Conservation (phyloP, 441 rosid genomes). For the Dalechampia spathulata region DNA sequence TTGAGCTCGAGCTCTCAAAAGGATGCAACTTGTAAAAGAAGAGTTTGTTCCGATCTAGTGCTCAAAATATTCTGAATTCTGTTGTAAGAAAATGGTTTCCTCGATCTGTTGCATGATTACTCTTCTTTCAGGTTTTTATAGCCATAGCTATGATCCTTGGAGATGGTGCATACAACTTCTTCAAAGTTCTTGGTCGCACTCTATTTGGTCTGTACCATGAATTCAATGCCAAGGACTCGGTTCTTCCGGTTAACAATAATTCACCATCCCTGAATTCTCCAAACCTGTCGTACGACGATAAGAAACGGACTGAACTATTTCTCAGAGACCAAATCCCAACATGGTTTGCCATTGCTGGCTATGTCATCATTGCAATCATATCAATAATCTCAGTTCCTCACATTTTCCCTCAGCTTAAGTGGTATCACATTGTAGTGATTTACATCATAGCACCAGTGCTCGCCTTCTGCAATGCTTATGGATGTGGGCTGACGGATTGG, state of each 20-base stretch:
- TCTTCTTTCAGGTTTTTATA: constrained; percentile 55
- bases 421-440: constrained; percentile 29
- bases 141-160: constrained; percentile 89
- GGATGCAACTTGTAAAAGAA: not conserved
- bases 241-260: constrained; percentile 33
- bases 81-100: not conserved
- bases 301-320: constrained; percentile 52
- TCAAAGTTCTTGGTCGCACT: constrained; percentile 62
- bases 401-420: constrained; percentile 30
- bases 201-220: constrained; percentile 46
- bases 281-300: constrained; percentile 50
- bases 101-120: not conserved
- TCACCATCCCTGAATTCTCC: constrained; percentile 23
- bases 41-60: too few species aligned
- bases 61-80: too few species aligned
- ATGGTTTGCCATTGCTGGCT: constrained; percentile 67
- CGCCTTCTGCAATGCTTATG: constrained; percentile 42
- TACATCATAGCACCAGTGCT: constrained; percentile 28
- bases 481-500: constrained; percentile 38
- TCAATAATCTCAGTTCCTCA: constrained; percentile 50
- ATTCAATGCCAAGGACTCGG: constrained; percentile 20
- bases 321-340: constrained; percentile 66
- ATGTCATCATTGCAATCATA: constrained; percentile 44
- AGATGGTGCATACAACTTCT: constrained; percentile 75
- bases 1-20: too few species aligned